Conservation (phyloP, 371 early-diverging fungal species). For the Mortierella sp. region DNA sequence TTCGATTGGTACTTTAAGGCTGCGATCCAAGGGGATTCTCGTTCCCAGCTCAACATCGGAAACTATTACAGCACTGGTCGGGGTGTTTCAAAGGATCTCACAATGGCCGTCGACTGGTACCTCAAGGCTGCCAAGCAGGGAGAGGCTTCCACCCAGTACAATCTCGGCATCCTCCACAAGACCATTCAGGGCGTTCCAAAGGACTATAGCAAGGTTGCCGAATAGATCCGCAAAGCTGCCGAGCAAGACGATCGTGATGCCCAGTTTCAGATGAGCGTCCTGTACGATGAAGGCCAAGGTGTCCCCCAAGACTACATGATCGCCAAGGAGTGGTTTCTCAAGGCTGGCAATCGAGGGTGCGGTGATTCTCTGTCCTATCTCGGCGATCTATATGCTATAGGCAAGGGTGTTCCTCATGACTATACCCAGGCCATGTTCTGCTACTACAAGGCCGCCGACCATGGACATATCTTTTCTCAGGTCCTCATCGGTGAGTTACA, state of each 20-base stretch:
- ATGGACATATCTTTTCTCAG: no score
- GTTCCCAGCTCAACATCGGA: no score
- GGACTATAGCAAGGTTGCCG: neutral
- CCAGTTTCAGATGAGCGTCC: neutral
- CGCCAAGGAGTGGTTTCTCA: constrained; percentile 69
- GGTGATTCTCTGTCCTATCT: no score
- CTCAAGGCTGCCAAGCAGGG: neutral
- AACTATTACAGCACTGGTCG: no score
- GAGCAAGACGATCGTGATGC: neutral
- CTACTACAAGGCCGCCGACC: neutral
- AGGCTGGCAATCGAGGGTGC: no score
- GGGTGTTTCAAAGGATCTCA: neutral
- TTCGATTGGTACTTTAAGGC: neutral
- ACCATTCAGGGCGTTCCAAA: no score
- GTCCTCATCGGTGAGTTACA: no score
- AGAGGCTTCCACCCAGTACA: no score
- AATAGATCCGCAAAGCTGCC: neutral
- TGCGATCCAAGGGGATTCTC: neutral
- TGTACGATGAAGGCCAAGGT: constrained; percentile 15
- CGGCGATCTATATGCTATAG: neutral
- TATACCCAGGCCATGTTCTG: neutral
- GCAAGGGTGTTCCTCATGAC: neutral
- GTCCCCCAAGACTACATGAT: neutral
- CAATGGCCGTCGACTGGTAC: neutral
- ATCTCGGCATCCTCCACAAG: no score